Conservation (phyloP, 2,329 filamentous ascomycete genomes). For the Fusarium domesticum region DNA sequence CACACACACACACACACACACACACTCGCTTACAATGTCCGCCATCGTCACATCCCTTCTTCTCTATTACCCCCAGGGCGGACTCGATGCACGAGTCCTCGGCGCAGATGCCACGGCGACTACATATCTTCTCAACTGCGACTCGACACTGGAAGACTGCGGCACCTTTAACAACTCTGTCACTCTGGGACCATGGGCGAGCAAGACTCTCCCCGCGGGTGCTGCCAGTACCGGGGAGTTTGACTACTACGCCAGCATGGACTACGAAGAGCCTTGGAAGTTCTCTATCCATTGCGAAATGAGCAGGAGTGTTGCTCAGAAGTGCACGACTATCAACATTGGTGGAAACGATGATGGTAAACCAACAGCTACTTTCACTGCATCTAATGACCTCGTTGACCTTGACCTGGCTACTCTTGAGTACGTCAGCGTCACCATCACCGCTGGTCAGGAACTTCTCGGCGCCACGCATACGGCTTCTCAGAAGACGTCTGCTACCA, state of each 20-base stretch:
- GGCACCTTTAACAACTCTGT: conserved; percentile 2
- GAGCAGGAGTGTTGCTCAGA: not conserved
- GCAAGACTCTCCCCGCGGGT: conserved; percentile 7
- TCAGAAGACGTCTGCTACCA: not conserved
- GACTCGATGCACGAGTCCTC: conserved; percentile 5
- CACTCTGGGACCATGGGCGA: conserved; percentile 11
- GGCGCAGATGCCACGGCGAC: conserved; percentile 7
- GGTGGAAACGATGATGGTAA: conserved; percentile 5
- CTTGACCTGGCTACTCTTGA: not conserved
- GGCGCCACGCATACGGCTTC: not conserved
- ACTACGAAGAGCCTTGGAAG: not conserved
- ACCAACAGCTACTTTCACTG: conserved; percentile 1
- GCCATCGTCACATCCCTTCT: conserved; percentile 3
- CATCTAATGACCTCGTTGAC: not conserved
- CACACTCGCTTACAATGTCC: not conserved
- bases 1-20: no score
- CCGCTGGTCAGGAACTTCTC: conserved; percentile 9
- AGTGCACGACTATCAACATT: conserved; percentile 6
- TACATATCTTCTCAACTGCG: conserved; percentile 9
- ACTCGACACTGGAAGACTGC: conserved; percentile 2
- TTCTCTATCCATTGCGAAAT: conserved; percentile 9
- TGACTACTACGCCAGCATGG: not conserved
- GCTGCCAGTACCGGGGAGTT: conserved; percentile 5
- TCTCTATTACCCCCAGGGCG: not conserved
- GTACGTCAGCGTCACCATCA: conserved; percentile 4